phyloP scores from a whole-genome alignment of 2,329 filamentous ascomycete species.

The Balansia obtecta region DNA sequence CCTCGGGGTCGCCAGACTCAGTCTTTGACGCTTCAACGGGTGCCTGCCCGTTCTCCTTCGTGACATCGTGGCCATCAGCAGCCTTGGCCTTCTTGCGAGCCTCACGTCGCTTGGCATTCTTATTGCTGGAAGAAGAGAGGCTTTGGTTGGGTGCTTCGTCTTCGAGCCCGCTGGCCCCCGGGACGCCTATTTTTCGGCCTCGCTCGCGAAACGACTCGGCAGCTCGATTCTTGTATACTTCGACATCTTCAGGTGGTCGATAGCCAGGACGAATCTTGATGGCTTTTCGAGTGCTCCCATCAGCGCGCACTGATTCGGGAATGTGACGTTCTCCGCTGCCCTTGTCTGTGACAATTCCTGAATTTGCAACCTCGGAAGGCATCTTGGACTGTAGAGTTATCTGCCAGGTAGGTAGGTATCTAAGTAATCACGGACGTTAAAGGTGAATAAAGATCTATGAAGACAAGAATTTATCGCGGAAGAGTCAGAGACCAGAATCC shows the following conservation, averaged over 20 bases:
- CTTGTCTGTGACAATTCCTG: slow-evolving; percentile 68
- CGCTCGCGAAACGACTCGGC: slow-evolving; percentile 76
- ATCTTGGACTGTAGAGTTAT: slow-evolving; percentile 16
- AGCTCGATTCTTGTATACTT: slow-evolving; percentile 87
- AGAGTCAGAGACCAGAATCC: background rate
- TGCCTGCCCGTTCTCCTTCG: slow-evolving; percentile 30
- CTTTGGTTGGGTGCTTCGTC: slow-evolving; percentile 34
- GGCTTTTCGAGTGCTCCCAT: slow-evolving; percentile 85
- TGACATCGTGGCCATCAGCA: slow-evolving; percentile 48
- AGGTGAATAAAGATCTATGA: background rate
- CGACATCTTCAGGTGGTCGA: slow-evolving; percentile 85
- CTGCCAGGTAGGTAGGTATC: too few relatives aligned
- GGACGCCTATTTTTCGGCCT: slow-evolving; percentile 48
- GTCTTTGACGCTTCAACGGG: slow-evolving; percentile 13
- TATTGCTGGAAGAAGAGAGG: slow-evolving; percentile 50
- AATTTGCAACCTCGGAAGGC: slow-evolving; percentile 41
- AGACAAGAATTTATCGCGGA: background rate
- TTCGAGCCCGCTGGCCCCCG: slow-evolving; percentile 54
- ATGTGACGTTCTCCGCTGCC: slow-evolving; percentile 75
- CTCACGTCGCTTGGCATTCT: slow-evolving; percentile 71
- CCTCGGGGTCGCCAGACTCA: slow-evolving; percentile 51
- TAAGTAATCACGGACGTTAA: too few relatives aligned
- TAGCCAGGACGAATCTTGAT: slow-evolving; percentile 93
- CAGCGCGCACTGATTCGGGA: slow-evolving; percentile 71
- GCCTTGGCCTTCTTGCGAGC: slow-evolving; percentile 42